Conservation (phyloP, 2,329 filamentous ascomycete genomes). For the Stylonectria norvegica region DNA sequence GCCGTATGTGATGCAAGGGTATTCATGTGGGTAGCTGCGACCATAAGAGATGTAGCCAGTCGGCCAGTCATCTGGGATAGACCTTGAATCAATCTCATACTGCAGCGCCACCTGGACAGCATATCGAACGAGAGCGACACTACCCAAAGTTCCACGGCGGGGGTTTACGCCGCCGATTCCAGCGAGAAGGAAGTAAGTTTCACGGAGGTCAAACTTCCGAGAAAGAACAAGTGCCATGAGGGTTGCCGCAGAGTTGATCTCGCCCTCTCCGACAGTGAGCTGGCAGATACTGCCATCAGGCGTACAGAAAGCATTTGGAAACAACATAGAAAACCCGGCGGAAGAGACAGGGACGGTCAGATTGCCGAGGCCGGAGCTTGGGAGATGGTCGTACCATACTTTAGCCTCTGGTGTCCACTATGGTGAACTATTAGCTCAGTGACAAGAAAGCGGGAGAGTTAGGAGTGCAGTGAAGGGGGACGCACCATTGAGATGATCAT, state of each 20-base stretch:
- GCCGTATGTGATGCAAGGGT: conserved; percentile 59
- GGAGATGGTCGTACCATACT: conserved; percentile 56
- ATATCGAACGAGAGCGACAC: conserved; percentile 65
- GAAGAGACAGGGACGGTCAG: conserved; percentile 57
- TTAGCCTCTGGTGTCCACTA: conserved; percentile 61
- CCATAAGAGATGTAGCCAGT: conserved; percentile 70
- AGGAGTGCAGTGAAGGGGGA: conserved; percentile 1
- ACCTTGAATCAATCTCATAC: conserved; percentile 70
- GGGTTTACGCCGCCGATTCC: conserved; percentile 76
- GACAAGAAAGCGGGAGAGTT: conserved; percentile 1
- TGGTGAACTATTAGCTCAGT: no score
- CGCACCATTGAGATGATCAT: conserved; percentile 61
- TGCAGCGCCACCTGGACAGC: conserved; percentile 72
- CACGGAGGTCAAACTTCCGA: conserved; percentile 57
- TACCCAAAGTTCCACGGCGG: conserved; percentile 60
- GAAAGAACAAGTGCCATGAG: conserved; percentile 63
- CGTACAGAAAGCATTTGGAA: conserved; percentile 63
- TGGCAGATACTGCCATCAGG: conserved; percentile 62
- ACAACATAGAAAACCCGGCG: conserved; percentile 63
- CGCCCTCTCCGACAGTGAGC: conserved; percentile 62
- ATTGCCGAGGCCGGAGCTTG: conserved; percentile 46
- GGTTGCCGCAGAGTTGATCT: conserved; percentile 72
- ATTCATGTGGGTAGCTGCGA: conserved; percentile 49
- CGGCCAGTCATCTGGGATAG: conserved; percentile 61
- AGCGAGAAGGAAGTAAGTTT: conserved; percentile 67